Evolutionary conservation across 2,329 filamentous ascomycete genomes (phyloP), one percentile per base, ranked within the genome.

Genomic region (Ophiostoma piceae): DNA sequence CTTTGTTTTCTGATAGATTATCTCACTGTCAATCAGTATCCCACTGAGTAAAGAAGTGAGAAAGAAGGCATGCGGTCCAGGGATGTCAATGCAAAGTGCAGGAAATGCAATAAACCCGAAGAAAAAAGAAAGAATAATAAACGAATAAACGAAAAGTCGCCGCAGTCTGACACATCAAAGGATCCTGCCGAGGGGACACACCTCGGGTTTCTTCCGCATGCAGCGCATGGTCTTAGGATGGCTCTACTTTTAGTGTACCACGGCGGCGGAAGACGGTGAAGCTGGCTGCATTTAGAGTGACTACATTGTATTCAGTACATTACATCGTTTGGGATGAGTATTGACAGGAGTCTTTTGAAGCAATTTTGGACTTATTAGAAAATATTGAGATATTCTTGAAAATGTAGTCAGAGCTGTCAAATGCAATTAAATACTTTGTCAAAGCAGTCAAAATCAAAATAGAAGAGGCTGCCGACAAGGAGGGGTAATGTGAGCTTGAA

Each of bases 121-220:
- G 1, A 9, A 39, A 9, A 39, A 2, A 2, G 37, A 8, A 8
- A 9, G 26, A n/a, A n/a, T n/a, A n/a, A 29, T 29, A 35, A 35
- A 35, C 3, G 3, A 35, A 35, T 1, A 35, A 35, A 35, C 4
- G 35, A 35, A 35, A 35, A 35, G 35, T 6, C 8, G 35, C 35
- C 35, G 35, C 35, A 35, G 35, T 8, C 39, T 12, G 39, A 41
- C 39, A 41, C 39, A 5, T 57, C 9, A 51, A 64, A 29, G 9
- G n/a, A 22, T 47, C 43, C 16, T 32, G 32, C 32, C 41, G 43
- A 62, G 7, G 8, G n/a, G 51, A 11, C 6, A 57, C 51, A 62
- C 57, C 57, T 62, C 57, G 57, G 57, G 26, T 16, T 19, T 62
- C 57, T 62, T 62, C 57, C 57, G 57, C 22, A 62, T 62, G 57